Conservation (phyloP, 371 early-diverging fungal genomes). For the Entomophthora muscae region DNA sequence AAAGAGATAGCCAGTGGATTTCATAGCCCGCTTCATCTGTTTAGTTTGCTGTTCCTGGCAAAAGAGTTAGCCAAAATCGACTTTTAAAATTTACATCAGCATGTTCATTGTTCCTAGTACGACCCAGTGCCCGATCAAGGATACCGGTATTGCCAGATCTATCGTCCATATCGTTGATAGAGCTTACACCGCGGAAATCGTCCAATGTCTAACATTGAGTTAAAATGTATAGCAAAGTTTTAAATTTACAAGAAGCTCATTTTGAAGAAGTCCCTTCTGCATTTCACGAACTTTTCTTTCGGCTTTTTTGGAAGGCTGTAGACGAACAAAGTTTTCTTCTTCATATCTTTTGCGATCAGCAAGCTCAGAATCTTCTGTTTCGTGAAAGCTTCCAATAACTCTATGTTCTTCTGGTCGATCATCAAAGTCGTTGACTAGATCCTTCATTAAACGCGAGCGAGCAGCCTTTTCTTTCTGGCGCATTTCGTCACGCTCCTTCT, state of each 20-base stretch:
- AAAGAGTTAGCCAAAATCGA: not conserved
- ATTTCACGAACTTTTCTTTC: conserved; percentile 33
- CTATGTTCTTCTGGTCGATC: conserved; percentile 73
- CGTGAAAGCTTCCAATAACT: conserved; percentile 41
- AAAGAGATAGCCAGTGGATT: not conserved
- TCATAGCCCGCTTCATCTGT: not conserved
- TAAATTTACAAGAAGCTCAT: conserved; percentile 5
- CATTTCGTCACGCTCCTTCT: conserved; percentile 37
- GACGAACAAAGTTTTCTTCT: conserved; percentile 78
- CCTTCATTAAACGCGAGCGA: conserved; percentile 71
- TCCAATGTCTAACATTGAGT: not conserved
- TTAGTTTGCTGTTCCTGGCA: not conserved
- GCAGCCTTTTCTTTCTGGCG: conserved; percentile 52
- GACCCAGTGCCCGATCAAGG: not conserved
- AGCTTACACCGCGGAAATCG: conserved; percentile 1
- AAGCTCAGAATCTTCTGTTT: conserved; percentile 29
- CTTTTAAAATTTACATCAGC: not conserved
- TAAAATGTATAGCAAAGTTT: not conserved
- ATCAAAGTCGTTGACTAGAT: conserved; percentile 67
- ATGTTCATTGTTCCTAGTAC: not conserved
- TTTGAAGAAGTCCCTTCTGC: not conserved
- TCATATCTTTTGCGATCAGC: conserved; percentile 61
- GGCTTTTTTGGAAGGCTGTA: conserved; percentile 57
- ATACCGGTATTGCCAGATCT: not conserved
- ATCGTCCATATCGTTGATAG: not conserved